Evolutionary conservation across 2,329 filamentous ascomycete genomes (phyloP), one percentile per base, ranked within the genome.

Genomic region (Rhynchosporium agropyri): DNA sequence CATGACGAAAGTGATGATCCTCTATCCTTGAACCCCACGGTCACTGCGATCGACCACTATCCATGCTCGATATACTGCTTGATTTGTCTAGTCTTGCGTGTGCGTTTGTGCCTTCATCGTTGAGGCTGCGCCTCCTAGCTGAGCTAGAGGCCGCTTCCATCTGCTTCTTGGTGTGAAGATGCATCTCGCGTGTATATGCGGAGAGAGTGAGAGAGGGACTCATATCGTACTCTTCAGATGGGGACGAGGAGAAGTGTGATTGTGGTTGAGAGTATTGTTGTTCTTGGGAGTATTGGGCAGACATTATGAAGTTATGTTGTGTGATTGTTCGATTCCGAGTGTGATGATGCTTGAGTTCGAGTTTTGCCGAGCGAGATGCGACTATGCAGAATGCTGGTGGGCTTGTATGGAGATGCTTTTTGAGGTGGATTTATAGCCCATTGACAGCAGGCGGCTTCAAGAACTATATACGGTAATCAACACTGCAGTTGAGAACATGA

Each of bases 151-250:
- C 79, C 7, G 79, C 78, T 65, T 88, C 84, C 83, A 89, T 87
- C 73, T 87, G 86, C 61, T 81, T 79, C 78, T 85, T 86, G 65
- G 86, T 89, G 76, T 89, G 84, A 60, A 83, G 79, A 71, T 85
- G 84, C 83, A 89, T 89, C 62, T 79, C 83, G 64, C 80, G 81
- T 13, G 85, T 77, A 69, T 89, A 89, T 3, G 75, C 74, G 7
- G 72, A 68, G 49, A 77, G 69, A 7, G 58, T 58, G 9, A 33
- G 48, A n/a, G 55, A 36, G 9, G 42, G 26, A n/a, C 55, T 28
- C 10, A 38, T 26, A 1, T 62, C 50, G 46, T 49, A 57, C 12
- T 55, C 50, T 50, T 64, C 38, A n/a, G 10, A 6, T 4, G 63
- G 42, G 26, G 54, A 45, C 26, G 58, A 43, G 12, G 49, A 43